These are phyloP conservation scores for Aspergillus saccharolyticus DNA, from an alignment of 495 filamentous ascomycete species.

Conservation along the genomic window DNA sequence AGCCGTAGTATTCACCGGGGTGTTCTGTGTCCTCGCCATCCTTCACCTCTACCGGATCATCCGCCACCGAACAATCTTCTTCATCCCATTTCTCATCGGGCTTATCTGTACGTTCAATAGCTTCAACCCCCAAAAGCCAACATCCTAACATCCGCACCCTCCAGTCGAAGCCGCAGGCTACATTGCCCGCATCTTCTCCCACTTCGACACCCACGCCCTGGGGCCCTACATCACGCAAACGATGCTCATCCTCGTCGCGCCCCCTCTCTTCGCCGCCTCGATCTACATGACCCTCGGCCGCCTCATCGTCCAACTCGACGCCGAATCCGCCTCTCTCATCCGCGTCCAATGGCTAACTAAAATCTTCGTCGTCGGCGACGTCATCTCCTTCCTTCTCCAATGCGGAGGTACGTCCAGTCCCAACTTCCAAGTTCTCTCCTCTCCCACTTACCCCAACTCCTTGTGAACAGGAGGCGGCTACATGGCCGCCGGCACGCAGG, in stretches of 20 bases:
- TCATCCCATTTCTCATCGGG: conserved; percentile 22
- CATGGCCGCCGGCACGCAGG: background rate
- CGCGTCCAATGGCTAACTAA: conserved; percentile 18
- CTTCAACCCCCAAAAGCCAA: too few species aligned
- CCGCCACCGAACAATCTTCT: conserved; percentile 14
- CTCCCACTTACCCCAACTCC: background rate
- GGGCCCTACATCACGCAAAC: conserved; percentile 30
- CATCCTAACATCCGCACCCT: background rate
- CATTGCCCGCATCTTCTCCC: conserved; percentile 23
- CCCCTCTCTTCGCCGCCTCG: conserved; percentile 47
- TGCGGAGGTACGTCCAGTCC: conserved; percentile 23
- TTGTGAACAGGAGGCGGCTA: too few species aligned
- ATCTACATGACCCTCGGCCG: conserved; percentile 55
- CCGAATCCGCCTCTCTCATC: conserved; percentile 23
- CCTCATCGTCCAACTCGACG: conserved; percentile 37
- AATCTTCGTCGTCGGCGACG: conserved; percentile 28
- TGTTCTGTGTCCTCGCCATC: conserved; percentile 42
- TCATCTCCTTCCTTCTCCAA: conserved; percentile 22
- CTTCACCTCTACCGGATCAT: conserved; percentile 31
- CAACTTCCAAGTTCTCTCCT: background rate
- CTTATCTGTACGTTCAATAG: conserved; percentile 16
- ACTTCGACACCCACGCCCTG: conserved; percentile 22
- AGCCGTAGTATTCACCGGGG: conserved; percentile 41
- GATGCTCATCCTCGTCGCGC: conserved; percentile 29
- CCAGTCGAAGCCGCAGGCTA: conserved; percentile 21